A percentile compares a stretch with the other conserved stretches of the same genome.
Evolutionary conservation across 2,329 filamentous ascomycete species (phyloP).

Genomic region (Arthrobotrys iridis): DNA sequence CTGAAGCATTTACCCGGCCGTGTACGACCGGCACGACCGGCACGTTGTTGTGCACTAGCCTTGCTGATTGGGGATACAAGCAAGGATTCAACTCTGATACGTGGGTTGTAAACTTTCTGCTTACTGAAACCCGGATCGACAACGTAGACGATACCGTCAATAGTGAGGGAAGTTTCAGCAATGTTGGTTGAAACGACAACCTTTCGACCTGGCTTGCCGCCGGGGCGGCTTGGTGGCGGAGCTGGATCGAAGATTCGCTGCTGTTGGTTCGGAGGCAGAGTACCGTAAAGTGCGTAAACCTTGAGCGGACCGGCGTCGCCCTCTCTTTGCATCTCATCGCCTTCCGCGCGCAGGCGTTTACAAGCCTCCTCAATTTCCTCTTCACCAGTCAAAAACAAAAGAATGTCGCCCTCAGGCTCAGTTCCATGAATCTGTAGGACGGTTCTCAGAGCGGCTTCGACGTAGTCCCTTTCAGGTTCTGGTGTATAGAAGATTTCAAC

Average conservation of each 20-base stretch:
- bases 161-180: slow-evolving; percentile 95
- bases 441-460: slow-evolving; percentile 92
- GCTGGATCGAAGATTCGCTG: slow-evolving; percentile 94
- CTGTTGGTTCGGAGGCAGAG: slow-evolving; percentile 89
- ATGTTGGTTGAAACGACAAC: slow-evolving; percentile 96
- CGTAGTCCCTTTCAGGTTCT: slow-evolving; percentile 94
- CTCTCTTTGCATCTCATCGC: slow-evolving; percentile 89
- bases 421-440: slow-evolving; percentile 96
- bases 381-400: slow-evolving; percentile 95
- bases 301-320: slow-evolving; percentile 88
- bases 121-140: slow-evolving; percentile 99
- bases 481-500: slow-evolving; percentile 99
- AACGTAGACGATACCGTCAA: slow-evolving; percentile 98
- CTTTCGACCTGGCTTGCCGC: slow-evolving; percentile 89
- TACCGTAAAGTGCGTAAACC: slow-evolving; percentile 93
- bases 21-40: slow-evolving; percentile 98
- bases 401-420: slow-evolving; percentile 89
- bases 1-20: slow-evolving; percentile 98
- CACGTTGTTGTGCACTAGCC: slow-evolving; percentile 94
- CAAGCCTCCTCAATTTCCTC: slow-evolving; percentile 98
- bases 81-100: slow-evolving; percentile 93
- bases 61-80: slow-evolving; percentile 98
- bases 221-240: slow-evolving; percentile 75
- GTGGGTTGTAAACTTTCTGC: slow-evolving; percentile 98
- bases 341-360: slow-evolving; percentile 88